Conservation (phyloP, 768 basidiomycete species). For the Hericium rajendrae region DNA sequence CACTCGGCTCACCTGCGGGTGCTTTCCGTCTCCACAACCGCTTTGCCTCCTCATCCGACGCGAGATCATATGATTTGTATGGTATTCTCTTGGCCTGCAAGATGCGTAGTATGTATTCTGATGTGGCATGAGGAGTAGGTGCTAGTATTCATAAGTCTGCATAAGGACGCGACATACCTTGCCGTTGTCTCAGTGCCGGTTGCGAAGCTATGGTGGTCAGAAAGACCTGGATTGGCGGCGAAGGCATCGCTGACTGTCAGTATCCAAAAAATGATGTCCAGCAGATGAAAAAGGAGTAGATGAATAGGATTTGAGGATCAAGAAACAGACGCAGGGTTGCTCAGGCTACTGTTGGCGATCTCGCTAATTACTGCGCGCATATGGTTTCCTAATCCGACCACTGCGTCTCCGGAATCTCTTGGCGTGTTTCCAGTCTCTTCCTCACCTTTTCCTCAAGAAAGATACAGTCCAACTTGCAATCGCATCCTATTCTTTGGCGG, state of each 20-base stretch:
- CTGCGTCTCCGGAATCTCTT: too few relatives aligned
- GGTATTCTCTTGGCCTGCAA: slow-evolving; percentile 81
- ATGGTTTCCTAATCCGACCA: too few relatives aligned
- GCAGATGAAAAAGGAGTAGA: too few relatives aligned
- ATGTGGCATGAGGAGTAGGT: slow-evolving; percentile 1
- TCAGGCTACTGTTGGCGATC: too few relatives aligned
- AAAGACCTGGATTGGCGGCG: slow-evolving; percentile 78
- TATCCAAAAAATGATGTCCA: too few relatives aligned
- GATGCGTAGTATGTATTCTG: slow-evolving; percentile 75
- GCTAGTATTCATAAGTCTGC: neutral
- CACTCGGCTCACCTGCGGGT: slow-evolving; percentile 40
- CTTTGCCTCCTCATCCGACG: slow-evolving; percentile 77
- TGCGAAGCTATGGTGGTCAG: slow-evolving; percentile 86
- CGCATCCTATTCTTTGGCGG: too few relatives aligned
- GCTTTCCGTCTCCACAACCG: slow-evolving; percentile 74
- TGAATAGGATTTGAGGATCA: too few relatives aligned
- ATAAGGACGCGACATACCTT: slow-evolving; percentile 34
- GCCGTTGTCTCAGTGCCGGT: slow-evolving; percentile 64
- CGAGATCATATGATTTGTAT: slow-evolving; percentile 76
- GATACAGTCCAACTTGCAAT: too few relatives aligned
- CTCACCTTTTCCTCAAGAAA: too few relatives aligned
- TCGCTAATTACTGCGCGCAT: too few relatives aligned
- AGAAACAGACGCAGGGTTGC: too few relatives aligned
- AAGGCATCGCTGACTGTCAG: slow-evolving; percentile 37
- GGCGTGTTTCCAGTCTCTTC: too few relatives aligned